Evolutionary conservation across 345 rosid species (phyloP).

Genomic region (Melaleuca alternifolia): DNA sequence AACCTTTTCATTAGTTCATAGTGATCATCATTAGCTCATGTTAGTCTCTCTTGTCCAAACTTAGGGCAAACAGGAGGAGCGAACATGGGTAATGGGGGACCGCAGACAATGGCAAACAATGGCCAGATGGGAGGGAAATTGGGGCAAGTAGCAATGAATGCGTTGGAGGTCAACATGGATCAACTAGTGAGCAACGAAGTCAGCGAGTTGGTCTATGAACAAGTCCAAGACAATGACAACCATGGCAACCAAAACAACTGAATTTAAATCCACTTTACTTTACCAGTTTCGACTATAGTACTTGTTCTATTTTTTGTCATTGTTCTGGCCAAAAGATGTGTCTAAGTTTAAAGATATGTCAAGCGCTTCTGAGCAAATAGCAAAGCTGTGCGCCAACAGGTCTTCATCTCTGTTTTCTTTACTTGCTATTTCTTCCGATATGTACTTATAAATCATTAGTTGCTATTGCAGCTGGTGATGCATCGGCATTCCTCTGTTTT

Average conservation of each 20-base stretch:
- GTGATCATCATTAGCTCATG: not conserved
- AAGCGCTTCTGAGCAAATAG: not conserved
- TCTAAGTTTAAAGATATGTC: not conserved
- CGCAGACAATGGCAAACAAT: not conserved
- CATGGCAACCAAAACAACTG: not conserved
- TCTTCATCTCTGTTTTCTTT: not conserved
- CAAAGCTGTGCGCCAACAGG: not conserved
- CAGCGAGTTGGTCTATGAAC: not conserved
- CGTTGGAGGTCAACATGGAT: conserved; percentile 4
- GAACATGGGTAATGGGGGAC: not conserved
- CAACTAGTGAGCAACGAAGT: not conserved
- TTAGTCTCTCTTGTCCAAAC: not conserved
- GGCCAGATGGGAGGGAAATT: not conserved
- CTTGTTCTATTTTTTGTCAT: not conserved
- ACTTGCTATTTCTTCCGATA: not conserved
- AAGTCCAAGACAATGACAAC: not conserved
- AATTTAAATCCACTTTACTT: not conserved
- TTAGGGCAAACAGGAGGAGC: not conserved
- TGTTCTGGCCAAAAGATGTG: not conserved
- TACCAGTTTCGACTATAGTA: not conserved
- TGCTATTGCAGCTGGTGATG: not conserved
- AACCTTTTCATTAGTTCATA: not conserved
- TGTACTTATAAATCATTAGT: not conserved
- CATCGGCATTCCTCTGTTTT: not conserved
- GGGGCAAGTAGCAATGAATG: conserved; percentile 3